Base-by-base conservation (phyloP, 768 basidiomycete genomes). In the Filobasidium floriforme region DNA sequence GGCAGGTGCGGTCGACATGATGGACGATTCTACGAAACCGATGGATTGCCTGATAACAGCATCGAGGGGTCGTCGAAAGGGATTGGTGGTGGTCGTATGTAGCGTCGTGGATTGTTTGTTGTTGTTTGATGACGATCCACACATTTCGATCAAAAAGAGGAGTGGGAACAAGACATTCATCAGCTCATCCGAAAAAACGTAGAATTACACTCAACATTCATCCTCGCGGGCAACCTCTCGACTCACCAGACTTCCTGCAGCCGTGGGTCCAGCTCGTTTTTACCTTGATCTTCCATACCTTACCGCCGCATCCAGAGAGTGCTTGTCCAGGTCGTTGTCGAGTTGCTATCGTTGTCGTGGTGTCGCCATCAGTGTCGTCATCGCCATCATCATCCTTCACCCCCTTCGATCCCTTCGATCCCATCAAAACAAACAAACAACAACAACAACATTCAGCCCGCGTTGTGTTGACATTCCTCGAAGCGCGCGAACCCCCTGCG, bases 401-500 rank as follows among this genome's bases (percentile, higher is more conserved):
- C 24, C 3, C 54, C 54, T 57, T 15, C 26, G 19, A 14, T 26
- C 15, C 2, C 54, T 7, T 57, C 26, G 54, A 49, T 49, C 46
- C 22, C 10, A 44, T 44, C 43, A 44, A 44, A 10, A 10, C 10
- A 44, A 10, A 18, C 14, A 3, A 22, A 49, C 22, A 15, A 18
- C 46, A 15, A 15, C 22, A 18, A 49, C 46, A 49, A 49, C 54
- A 24, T n/a, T n/a, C n/a, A 28, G 19, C 24, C 26, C 7, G 14
- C n/a, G n/a, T n/a, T 57, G 7, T 57, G 54, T 57, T 57, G 7
- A 57, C 54, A 57, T 57, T 22, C 22, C 54, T 57, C 29, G 54
- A 49, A 18, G 46, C 46, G 46, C 46, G 5, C 14, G 12, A 14
- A 49, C 22, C 43, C 10, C 10, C 10, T 19, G 46, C 46, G 46